Conservation (phyloP, 2,329 filamentous ascomycete species). For the Aciculosporium take region DNA sequence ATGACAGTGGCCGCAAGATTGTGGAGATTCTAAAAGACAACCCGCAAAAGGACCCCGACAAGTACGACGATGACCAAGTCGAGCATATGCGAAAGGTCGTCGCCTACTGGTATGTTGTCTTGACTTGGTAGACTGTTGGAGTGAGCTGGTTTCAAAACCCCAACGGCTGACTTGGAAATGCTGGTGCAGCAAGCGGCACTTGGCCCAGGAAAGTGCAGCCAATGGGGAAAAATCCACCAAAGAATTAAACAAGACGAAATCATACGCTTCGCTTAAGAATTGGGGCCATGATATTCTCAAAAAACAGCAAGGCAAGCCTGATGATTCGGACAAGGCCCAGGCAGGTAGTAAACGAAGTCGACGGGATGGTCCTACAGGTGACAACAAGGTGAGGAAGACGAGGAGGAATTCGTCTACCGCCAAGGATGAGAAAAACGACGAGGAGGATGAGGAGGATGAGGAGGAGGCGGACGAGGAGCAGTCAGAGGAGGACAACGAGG, state of each 20-base stretch:
- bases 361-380: conserved; percentile 10
- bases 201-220: conserved; percentile 47
- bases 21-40: conserved; percentile 49
- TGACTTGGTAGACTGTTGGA: neutral
- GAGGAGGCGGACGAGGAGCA: conserved; percentile 3
- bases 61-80: conserved; percentile 41
- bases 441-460: conserved; percentile 3
- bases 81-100: conserved; percentile 50
- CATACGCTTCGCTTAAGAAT: conserved; percentile 47
- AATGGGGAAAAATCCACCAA: conserved; percentile 36
- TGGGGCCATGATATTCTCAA: conserved; percentile 44
- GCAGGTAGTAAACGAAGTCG: conserved; percentile 17
- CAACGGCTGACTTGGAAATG: neutral
- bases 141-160: too few relatives aligned
- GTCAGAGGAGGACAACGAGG: conserved; percentile 1
- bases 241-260: conserved; percentile 33
- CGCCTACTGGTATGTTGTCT: conserved; percentile 35
- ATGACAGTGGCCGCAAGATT: conserved; percentile 49
- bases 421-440: neutral
- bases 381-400: conserved; percentile 21
- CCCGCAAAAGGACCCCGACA: conserved; percentile 38
- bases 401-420: conserved; percentile 5
- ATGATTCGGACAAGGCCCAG: conserved; percentile 6
- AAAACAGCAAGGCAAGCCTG: conserved; percentile 11
- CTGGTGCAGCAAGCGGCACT: conserved; percentile 38